Base-by-base conservation (phyloP, 768 basidiomycete genomes). In the Tricholoma terreum region DNA sequence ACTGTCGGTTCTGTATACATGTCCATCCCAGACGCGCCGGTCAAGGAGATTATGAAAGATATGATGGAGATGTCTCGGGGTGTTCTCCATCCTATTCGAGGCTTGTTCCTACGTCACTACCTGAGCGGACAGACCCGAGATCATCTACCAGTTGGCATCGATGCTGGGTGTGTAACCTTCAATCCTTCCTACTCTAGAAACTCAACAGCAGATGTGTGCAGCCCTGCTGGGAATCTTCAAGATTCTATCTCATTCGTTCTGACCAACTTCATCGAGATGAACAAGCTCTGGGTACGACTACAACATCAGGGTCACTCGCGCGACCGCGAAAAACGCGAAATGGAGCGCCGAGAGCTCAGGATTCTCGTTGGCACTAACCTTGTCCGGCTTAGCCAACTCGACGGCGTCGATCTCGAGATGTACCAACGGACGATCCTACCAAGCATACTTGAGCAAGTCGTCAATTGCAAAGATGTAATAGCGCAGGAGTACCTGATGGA, bases 61-160 rank as follows among this genome's bases (percentile, higher is more conserved):
- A 98, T 98, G 96, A 90, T 99, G 90, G 97, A 99, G 73, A 98
- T 98, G 97, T 94, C 94, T 34, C 80, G 94, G 17, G 97, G 97
- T 59, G 94, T 99, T 4, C 80, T 98, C 61, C 94, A 98, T 70
- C 96, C 97, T n/a, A 93, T 94, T 50, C 82, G 97, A 46, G 97
- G 97, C 15, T 76, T 99, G 33, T 99, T 99, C 75, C 78, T 99
- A 34, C 82, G 96, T 24, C 96, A 99, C 69, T 98, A 98, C 72
- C 85, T 98, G 33, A 94, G 91, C 58, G 96, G 97, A 12, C 95
- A 98, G 77, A 98, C 97, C 14, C 82, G 94, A 61, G 95, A 98
- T 67, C 86, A 96, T 68, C 74, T 99, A n/a, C 97, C 97, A 1
- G 71, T 95, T n/a, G 93, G 93, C 7, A 71, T 76, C 42, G 92